Base-by-base conservation (phyloP, 2,329 filamentous ascomycete species). In the Arthrobotrys sinensis region DNA sequence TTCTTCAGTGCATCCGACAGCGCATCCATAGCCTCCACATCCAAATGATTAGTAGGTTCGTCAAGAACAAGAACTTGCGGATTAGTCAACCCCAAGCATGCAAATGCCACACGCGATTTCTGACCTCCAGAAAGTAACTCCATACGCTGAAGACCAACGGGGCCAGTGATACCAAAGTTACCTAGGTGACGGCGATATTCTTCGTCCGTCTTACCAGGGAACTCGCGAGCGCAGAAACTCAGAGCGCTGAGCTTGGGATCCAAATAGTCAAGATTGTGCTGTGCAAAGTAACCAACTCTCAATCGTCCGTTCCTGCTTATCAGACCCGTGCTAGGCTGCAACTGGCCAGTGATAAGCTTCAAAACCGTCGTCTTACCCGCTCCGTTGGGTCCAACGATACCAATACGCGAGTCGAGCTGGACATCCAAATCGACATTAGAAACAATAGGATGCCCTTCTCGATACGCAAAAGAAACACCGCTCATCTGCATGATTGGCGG, bases 21-120 rank as follows among this genome's bases (percentile, higher is more conserved):
- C 10, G 96, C 95, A 84, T 99, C 96, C 96, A 99, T 97, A 80
- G 96, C 96, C 85, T 99, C 96, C 82, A 99, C 98, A 89, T 99
- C 96, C 82, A 99, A 87, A 85, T 99, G 96, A 87, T 99, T 99
- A 80, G 93, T 97, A 84, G 96, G 96, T 85, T 99, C 96, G 88
- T 99, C 96, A 63, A 99, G 92, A 79, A 99, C 95, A 55, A 99
- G 88, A 81, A 99, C 98, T 83, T 99, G 96, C 16, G 96, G 96
- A 85, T 98, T 97, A 60, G 91, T 93, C 80, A 99, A 87, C 0
- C 94, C 95, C 79, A 99, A 86, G 83, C 95, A 98, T n/a, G 96
- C 95, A 85, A 99, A 99, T 6, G 96, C 96, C 1, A 99, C 96
- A 87, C 96, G 93, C 64, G 94, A 98, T 85, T 99, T 99, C 84